phyloP scores from a whole-genome alignment of 2,329 filamentous ascomycete species.

The Verruconis gallopava region DNA sequence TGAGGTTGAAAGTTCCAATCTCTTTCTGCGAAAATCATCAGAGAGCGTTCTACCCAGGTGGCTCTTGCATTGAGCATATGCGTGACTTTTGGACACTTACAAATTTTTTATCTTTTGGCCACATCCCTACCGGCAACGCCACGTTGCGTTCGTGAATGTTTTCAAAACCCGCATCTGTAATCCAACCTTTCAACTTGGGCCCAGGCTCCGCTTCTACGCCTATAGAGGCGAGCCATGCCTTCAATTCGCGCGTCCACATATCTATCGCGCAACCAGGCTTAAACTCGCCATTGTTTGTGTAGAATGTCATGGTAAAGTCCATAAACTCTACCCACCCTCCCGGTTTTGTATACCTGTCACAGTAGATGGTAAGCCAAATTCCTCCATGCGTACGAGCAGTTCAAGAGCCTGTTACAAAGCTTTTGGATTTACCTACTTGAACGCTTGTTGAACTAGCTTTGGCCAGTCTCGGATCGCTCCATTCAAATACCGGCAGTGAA shows the following conservation, averaged over 20 bases:
- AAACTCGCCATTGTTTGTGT: conserved; percentile 25
- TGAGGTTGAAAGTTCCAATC: conserved; percentile 17
- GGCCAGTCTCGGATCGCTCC: conserved; percentile 42
- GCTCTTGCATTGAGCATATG: no score
- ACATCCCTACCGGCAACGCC: conserved; percentile 14
- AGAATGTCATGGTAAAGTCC: conserved; percentile 31
- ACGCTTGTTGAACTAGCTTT: conserved; percentile 35
- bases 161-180: conserved; percentile 21
- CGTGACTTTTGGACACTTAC: no score
- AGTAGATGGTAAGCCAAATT: no score
- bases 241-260: conserved; percentile 5
- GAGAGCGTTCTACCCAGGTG: no score
- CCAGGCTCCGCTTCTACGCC: conserved; percentile 15
- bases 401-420: no score
- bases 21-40: conserved; percentile 18
- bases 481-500: conserved; percentile 40
- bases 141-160: conserved; percentile 14
- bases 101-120: conserved; percentile 16
- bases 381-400: no score
- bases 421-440: conserved; percentile 26
- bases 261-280: conserved; percentile 18
- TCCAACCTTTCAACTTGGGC: conserved; percentile 24
- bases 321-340: conserved; percentile 40
- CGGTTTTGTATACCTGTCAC: conserved; percentile 21
- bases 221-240: conserved; percentile 11